These are phyloP conservation scores for Ormosia emarginata DNA, from an alignment of 306 rosid species.

Conservation along the genomic window DNA sequence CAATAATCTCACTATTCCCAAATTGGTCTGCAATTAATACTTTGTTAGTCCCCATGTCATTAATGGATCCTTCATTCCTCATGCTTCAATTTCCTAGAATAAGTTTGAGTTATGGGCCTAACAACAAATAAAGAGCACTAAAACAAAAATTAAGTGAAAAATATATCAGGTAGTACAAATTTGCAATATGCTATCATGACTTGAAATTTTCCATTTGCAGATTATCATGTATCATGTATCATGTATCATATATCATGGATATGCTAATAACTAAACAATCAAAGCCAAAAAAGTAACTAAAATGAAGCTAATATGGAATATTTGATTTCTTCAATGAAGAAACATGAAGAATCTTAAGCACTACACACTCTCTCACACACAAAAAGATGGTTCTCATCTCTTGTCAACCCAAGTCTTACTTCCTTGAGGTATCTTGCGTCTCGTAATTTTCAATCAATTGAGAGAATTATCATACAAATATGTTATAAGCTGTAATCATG, in stretches of 20 bases:
- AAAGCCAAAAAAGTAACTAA: slow-evolving; percentile 4
- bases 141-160: background rate
- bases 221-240: background rate
- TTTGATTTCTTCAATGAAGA: slow-evolving; percentile 2
- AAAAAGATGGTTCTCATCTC: background rate
- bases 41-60: too few species aligned
- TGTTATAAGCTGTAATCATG: background rate
- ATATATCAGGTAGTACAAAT: background rate
- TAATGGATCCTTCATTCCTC: too few species aligned
- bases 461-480: background rate
- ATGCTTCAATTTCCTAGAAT: too few species aligned
- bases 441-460: background rate
- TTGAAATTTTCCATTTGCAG: background rate
- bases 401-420: background rate
- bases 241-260: background rate
- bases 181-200: background rate
- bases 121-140: background rate
- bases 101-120: too few species aligned
- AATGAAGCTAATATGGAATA: background rate
- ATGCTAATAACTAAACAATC: background rate
- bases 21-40: too few species aligned
- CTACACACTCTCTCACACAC: background rate
- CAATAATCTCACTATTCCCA: too few species aligned
- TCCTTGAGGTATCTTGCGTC: background rate
- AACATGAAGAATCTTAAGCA: background rate